A percentile compares a stretch with the other conserved stretches of the same genome.
Conservation (phyloP, 2,329 filamentous ascomycete genomes). For the Verticillium zaregamsianum region DNA sequence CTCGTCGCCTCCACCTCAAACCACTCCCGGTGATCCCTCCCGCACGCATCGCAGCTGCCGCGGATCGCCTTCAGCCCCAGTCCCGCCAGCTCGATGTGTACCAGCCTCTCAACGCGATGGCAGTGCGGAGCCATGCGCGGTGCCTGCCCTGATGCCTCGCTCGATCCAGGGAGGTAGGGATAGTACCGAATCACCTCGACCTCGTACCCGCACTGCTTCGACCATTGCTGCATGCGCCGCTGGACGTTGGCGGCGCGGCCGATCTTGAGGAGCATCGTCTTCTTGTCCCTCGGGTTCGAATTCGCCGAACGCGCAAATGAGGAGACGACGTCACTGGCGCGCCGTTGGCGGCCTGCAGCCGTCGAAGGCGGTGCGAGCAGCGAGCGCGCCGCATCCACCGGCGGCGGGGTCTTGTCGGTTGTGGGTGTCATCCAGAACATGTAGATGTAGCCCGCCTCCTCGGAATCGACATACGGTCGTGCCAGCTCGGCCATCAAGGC, state of each 20-base stretch:
- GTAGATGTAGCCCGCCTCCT: conserved; percentile 90
- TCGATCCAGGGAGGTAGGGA: conserved; percentile 61
- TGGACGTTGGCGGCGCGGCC: conserved; percentile 77
- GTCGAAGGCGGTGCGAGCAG: conserved; percentile 49
- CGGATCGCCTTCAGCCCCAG: conserved; percentile 50
- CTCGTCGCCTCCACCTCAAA: conserved; percentile 80
- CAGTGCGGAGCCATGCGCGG: conserved; percentile 77
- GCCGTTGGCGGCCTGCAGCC: conserved; percentile 29
- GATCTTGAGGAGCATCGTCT: conserved; percentile 66
- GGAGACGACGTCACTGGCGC: conserved; percentile 52
- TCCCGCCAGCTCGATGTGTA: conserved; percentile 82
- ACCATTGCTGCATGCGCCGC: conserved; percentile 88
- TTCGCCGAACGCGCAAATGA: conserved; percentile 36
- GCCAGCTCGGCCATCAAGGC: conserved; percentile 71
- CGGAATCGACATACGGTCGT: conserved; percentile 62
- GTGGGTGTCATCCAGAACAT: conserved; percentile 93
- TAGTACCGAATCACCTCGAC: conserved; percentile 88
- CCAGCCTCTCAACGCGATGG: conserved; percentile 81
- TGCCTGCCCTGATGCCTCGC: conserved; percentile 23
- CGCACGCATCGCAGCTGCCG: conserved; percentile 69
- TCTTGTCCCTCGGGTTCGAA: conserved; percentile 25
- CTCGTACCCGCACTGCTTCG: conserved; percentile 84
- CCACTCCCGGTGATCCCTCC: conserved; percentile 87
- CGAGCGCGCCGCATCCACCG: conserved; percentile 55
- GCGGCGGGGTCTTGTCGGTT: conserved; percentile 46